These are phyloP conservation scores for Tanacetum coccineum DNA, from an alignment of 129 eudicot species.

Conservation along the genomic window DNA sequence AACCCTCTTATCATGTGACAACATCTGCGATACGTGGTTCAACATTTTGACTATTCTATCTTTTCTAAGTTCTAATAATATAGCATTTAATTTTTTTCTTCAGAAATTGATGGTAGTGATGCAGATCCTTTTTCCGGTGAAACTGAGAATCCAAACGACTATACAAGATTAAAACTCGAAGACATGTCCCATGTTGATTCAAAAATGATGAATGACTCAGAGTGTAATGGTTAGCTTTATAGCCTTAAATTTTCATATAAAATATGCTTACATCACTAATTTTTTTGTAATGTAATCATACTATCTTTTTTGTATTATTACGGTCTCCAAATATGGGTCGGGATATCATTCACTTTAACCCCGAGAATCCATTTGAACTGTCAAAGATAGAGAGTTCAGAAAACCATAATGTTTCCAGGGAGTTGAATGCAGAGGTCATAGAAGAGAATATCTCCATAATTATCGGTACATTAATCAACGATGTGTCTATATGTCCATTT, in stretches of 20 bases:
- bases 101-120: conserved; percentile 11
- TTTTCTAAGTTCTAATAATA: conserved; percentile 5
- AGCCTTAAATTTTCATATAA: neutral
- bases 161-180: neutral
- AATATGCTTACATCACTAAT: conserved; percentile 2
- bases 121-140: conserved; percentile 11
- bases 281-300: conserved; percentile 1
- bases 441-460: conserved; percentile 1
- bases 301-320: neutral
- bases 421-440: neutral
- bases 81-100: neutral
- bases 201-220: neutral
- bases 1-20: conserved; percentile 8
- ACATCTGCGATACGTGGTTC: neutral
- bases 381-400: neutral
- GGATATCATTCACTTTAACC: neutral
- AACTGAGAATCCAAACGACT: neutral
- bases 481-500: no score
- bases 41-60: neutral
- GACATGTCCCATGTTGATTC: neutral
- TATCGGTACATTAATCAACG: no score
- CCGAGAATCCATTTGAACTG: neutral
- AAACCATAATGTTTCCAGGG: neutral
- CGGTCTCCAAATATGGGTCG: neutral
- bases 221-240: conserved; percentile 17